phyloP scores from a whole-genome alignment of 75 land plant genomes.

The Selaginella tamariscina region DNA sequence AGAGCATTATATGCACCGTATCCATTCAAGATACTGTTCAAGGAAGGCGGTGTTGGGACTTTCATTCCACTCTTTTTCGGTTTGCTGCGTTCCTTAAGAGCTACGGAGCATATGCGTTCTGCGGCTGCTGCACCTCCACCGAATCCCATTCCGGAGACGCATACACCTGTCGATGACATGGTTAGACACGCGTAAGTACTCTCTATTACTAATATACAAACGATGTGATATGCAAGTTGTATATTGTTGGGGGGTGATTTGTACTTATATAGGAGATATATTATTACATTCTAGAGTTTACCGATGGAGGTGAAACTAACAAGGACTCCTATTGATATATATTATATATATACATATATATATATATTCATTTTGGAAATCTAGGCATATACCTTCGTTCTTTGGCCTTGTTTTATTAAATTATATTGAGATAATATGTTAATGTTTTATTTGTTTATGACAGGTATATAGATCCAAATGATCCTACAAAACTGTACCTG shows the following conservation, averaged over 20 bases:
- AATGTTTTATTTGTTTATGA: conserved; percentile 13
- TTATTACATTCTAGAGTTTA: not conserved
- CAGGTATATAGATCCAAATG: conserved; percentile 87
- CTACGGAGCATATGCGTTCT: conserved; percentile 17
- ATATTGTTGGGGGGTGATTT: not conserved
- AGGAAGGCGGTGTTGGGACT: conserved; percentile 99
- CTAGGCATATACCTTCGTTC: not conserved
- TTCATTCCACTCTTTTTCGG: conserved; percentile 81
- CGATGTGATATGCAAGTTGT: not conserved
- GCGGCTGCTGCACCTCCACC: conserved; percentile 26
- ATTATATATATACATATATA: not conserved
- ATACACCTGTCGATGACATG: conserved; percentile 86
- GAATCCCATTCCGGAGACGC: conserved; percentile 68
- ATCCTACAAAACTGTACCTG: conserved; percentile 67
- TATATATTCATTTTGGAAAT: not conserved
- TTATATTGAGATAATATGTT: not conserved
- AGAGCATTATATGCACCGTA: conserved; percentile 80
- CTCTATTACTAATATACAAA: not conserved
- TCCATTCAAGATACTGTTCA: conserved; percentile 84
- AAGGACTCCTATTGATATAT: not conserved
- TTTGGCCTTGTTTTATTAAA: no score
- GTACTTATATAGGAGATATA: not conserved
- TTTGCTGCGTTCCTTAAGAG: conserved; percentile 50
- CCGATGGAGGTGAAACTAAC: not conserved
- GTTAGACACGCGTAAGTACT: conserved; percentile 80